phyloP scores from a whole-genome alignment of 768 basidiomycete species.

The button mushroom (Agaricus bisporus) region DNA sequence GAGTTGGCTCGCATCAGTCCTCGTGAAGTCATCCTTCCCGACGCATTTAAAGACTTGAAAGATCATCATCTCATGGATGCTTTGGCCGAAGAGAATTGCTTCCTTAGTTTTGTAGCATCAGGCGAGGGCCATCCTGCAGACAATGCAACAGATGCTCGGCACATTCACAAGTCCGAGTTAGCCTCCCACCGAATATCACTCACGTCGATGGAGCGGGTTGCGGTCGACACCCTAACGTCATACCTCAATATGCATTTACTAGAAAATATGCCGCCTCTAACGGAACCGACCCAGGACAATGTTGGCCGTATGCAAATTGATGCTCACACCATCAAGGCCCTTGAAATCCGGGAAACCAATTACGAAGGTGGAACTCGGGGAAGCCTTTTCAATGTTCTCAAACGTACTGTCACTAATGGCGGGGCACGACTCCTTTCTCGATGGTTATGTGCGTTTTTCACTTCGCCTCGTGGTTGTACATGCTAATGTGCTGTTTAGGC shows the following conservation, averaged over 20 bases:
- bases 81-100: conserved; percentile 47
- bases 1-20: conserved; percentile 79
- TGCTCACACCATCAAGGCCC: conserved; percentile 80
- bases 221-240: conserved; percentile 55
- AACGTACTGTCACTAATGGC: conserved; percentile 70
- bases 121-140: neutral
- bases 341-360: conserved; percentile 75
- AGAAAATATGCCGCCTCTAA: conserved; percentile 70
- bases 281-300: conserved; percentile 50
- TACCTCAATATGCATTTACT: conserved; percentile 66
- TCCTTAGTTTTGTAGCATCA: conserved; percentile 42
- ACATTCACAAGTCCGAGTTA: neutral
- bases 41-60: conserved; percentile 27
- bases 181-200: conserved; percentile 9
- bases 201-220: conserved; percentile 41
- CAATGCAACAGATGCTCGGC: neutral
- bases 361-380: conserved; percentile 70
- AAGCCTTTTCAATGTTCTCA: conserved; percentile 68
- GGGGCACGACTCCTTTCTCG: conserved; percentile 71
- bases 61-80: conserved; percentile 41
- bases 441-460: conserved; percentile 62
- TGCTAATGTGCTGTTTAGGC: conserved; percentile 27
- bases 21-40: conserved; percentile 71
- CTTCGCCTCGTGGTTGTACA: conserved; percentile 20
- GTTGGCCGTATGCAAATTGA: conserved; percentile 81